A percentile compares a stretch with the other conserved stretches of the same genome.
Evolutionary conservation across 2,329 filamentous ascomycete genomes (phyloP).

Genomic region (Fusarium camptoceras): DNA sequence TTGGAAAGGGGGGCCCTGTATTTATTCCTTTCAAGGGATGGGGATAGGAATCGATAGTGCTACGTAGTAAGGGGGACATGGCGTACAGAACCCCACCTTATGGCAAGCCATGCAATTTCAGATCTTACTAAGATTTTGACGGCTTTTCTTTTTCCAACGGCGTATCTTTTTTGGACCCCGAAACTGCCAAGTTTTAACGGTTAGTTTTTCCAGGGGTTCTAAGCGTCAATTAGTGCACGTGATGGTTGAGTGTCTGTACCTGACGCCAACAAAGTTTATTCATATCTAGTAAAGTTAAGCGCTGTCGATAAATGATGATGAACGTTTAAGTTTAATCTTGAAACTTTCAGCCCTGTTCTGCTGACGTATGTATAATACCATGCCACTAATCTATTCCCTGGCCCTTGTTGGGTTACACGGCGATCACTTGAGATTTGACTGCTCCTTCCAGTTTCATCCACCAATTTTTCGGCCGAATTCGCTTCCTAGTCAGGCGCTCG

Average conservation of each 20-base stretch:
- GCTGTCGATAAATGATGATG: not conserved
- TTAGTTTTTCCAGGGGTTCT: not conserved
- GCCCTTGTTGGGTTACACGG: not conserved
- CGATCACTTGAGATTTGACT: slow-evolving; percentile 24
- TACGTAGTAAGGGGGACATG: slow-evolving; percentile 19
- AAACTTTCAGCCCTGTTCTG: slow-evolving; percentile 25
- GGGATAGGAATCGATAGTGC: slow-evolving; percentile 13
- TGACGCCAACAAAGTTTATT: slow-evolving; percentile 3
- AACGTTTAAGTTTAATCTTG: not conserved
- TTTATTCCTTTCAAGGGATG: slow-evolving; percentile 15
- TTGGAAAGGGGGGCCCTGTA: slow-evolving; percentile 6
- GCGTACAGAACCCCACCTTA: slow-evolving; percentile 13
- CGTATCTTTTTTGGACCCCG: not conserved
- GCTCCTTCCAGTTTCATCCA: slow-evolving; percentile 28
- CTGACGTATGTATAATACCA: slow-evolving; percentile 9
- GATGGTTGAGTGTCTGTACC: not conserved
- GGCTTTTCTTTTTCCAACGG: not conserved
- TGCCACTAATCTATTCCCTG: slow-evolving; percentile 5
- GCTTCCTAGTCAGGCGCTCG: not conserved
- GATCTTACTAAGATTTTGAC: slow-evolving; percentile 13
- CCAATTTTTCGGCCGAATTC: not conserved
- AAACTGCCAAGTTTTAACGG: not conserved
- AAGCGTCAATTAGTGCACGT: slow-evolving; percentile 6
- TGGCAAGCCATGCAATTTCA: slow-evolving; percentile 12
- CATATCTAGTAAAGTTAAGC: not conserved